Conservation (phyloP, 148 eudicot genomes). For the Amaranthus hypochondriacus region DNA sequence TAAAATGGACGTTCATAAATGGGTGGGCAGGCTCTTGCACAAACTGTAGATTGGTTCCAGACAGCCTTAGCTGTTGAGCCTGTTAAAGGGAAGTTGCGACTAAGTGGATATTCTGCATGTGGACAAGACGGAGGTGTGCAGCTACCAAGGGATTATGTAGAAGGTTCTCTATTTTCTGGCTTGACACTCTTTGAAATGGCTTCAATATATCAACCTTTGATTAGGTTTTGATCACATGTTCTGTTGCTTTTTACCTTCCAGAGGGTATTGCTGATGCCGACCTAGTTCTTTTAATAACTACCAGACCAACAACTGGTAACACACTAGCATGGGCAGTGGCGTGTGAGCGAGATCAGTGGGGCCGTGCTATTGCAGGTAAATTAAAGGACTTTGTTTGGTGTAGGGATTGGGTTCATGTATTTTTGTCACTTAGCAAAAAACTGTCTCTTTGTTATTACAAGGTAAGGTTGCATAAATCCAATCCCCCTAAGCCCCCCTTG, state of each 20-base stretch:
- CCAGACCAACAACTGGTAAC: slow-evolving; percentile 96
- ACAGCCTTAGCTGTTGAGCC: slow-evolving; percentile 94
- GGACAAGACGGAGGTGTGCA: slow-evolving; percentile 99
- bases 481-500: too few relatives aligned
- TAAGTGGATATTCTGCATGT: slow-evolving; percentile 99
- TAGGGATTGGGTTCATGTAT: neutral
- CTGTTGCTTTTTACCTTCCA: slow-evolving; percentile 26
- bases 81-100: slow-evolving; percentile 81
- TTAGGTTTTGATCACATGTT: neutral
- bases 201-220: neutral
- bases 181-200: neutral
- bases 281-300: slow-evolving; percentile 90
- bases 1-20: slow-evolving; percentile 4
- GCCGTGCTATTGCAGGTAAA: slow-evolving; percentile 97
- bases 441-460: too few relatives aligned
- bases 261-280: slow-evolving; percentile 93
- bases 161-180: slow-evolving; percentile 45
- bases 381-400: slow-evolving; percentile 6
- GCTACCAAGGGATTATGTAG: slow-evolving; percentile 88
- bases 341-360: slow-evolving; percentile 99
- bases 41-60: slow-evolving; percentile 93
- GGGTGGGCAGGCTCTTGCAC: slow-evolving; percentile 74
- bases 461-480: too few relatives aligned
- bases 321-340: slow-evolving; percentile 99
- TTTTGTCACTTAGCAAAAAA: neutral